These are phyloP conservation scores for Plasmodium fragile DNA, from an alignment of 169 alveolate genomes.

Conservation along the genomic window DNA sequence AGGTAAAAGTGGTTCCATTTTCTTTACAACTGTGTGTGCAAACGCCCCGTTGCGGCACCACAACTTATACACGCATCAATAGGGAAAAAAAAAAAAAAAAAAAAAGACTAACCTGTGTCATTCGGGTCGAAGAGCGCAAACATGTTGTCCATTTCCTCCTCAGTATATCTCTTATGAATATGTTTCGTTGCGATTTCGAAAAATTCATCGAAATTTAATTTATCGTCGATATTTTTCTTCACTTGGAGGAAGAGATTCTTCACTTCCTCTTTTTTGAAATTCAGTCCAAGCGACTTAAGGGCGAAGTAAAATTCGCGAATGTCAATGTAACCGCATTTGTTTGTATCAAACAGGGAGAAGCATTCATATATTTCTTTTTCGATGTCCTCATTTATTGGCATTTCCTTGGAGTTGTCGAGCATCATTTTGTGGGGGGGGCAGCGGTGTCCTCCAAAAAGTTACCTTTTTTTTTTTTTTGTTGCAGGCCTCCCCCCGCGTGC, in stretches of 20 bases:
- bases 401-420: constrained; percentile 16
- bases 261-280: constrained; percentile 73
- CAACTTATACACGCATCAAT: background rate
- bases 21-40: background rate
- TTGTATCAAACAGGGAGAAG: constrained; percentile 70
- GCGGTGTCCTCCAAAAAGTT: background rate
- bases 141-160: constrained; percentile 57
- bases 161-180: constrained; percentile 65
- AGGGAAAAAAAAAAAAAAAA: background rate
- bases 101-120: constrained; percentile 57
- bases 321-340: constrained; percentile 72
- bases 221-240: constrained; percentile 53
- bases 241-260: constrained; percentile 40
- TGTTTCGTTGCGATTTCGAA: constrained; percentile 61
- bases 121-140: constrained; percentile 66
- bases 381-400: constrained; percentile 32
- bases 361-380: constrained; percentile 74
- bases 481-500: background rate
- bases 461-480: too few relatives aligned
- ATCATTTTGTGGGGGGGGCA: constrained; percentile 13
- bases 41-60: background rate
- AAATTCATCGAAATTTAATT: constrained; percentile 69
- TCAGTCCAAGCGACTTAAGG: constrained; percentile 63
- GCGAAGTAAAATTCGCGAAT: constrained; percentile 75
- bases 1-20: background rate